Percentiles rank a stretch among this genome's conserved stretches.
phyloP scores from a whole-genome alignment of 2,329 filamentous ascomycete genomes.

The Ophiostoma sp. region DNA sequence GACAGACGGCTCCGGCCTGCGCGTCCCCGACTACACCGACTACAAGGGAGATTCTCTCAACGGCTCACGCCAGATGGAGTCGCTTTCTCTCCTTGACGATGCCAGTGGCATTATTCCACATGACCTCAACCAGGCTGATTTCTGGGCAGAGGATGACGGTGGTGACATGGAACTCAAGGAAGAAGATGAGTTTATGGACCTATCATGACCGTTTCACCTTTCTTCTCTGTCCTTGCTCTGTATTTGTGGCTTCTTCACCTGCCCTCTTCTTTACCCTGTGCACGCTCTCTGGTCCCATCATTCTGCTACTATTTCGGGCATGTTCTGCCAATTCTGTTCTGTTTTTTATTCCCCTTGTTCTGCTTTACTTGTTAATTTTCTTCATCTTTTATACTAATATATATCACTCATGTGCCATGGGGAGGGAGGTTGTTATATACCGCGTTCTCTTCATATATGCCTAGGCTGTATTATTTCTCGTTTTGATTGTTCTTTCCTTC shows the following conservation, averaged over 20 bases:
- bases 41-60: slow-evolving; percentile 73
- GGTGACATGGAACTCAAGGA: slow-evolving; percentile 48
- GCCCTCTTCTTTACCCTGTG: background rate
- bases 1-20: slow-evolving; percentile 73
- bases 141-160: slow-evolving; percentile 66
- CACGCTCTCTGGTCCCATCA: background rate
- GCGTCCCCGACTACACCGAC: slow-evolving; percentile 90
- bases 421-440: background rate
- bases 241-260: slow-evolving; percentile 22
- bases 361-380: background rate
- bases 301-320: background rate
- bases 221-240: slow-evolving; percentile 20
- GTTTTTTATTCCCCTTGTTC: slow-evolving; percentile 3
- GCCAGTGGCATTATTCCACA: slow-evolving; percentile 36
- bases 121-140: slow-evolving; percentile 50
- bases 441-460: background rate
- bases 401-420: background rate
- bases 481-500: background rate
- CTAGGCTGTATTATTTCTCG: background rate
- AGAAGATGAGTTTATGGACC: slow-evolving; percentile 28
- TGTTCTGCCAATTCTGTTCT: background rate
- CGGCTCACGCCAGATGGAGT: slow-evolving; percentile 38
- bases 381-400: background rate
- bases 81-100: slow-evolving; percentile 36
- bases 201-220: slow-evolving; percentile 2